Base-by-base conservation (phyloP, 2,329 filamentous ascomycete genomes). In the Lachnellula suecica region DNA sequence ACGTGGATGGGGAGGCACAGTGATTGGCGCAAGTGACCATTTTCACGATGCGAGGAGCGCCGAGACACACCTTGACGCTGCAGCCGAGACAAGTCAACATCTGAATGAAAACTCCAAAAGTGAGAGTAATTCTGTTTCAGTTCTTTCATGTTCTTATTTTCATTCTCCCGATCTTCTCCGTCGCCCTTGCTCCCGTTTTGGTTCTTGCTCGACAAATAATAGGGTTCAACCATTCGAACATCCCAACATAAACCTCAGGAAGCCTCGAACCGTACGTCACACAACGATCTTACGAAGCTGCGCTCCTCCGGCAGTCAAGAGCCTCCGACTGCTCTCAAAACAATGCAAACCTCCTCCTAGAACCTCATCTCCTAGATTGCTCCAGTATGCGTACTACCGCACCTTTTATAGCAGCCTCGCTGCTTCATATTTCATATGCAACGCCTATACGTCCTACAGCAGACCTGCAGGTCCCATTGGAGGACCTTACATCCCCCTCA, bases 391-490 rank as follows among this genome's bases (percentile, higher is more conserved):
- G 53, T 51, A 15, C 45, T n/a, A 41, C 45, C 27, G 50, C 47
- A 53, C 24, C 59, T 29, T 56, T 58, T 19, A 37, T 63, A 47
- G 62, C 61, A 59, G 58, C 49, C 20, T 54, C 52, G 47, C 60
- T 65, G 56, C 58, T 64, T 44, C 20, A 57, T 24, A 37, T 37
- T 48, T 57, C 57, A 40, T 46, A 53, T 57, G 56, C 59, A 38
- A 62, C 51, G 49, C 64, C 64, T 37, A 52, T 63, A 50, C 53
- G 48, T 24, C 47, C 54, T 7, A 47, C 27, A 34, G n/a, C 52
- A 57, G 23, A 27, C 44, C 63, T 64, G 60, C 64, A 63, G 41
- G 47, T 43, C 38, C 57, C 61, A 63, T 64, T 65, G 63, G 62
- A 61, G 57, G 62, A 59, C 52, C 58, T 57, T 34, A 48, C 41